Percentiles rank a stretch among this genome's conserved stretches.
These are phyloP conservation scores for Danielia oregonensis DNA, from an alignment of 805 yeast species.

Conservation along the genomic window DNA sequence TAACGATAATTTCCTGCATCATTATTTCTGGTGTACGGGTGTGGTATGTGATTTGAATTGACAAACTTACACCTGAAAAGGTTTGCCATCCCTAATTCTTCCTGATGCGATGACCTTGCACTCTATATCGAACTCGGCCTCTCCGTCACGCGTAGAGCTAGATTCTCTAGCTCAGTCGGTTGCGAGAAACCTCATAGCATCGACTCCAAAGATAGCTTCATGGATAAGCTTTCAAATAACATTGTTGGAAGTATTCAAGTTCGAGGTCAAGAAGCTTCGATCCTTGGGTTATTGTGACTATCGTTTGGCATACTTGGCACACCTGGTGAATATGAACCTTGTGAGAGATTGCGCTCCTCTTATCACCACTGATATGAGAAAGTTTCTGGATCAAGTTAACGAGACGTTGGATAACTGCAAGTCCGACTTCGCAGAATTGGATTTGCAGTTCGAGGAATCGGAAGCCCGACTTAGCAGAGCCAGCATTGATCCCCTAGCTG, in stretches of 20 bases:
- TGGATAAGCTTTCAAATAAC: constrained; percentile 8
- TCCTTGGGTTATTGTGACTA: constrained; percentile 34
- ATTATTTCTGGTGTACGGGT: too few relatives aligned
- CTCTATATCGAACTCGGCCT: not conserved
- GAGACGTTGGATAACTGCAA: not conserved
- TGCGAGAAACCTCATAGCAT: not conserved
- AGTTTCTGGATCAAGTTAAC: not conserved
- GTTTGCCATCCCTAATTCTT: too few relatives aligned
- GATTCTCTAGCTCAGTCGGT: not conserved
- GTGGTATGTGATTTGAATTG: too few relatives aligned
- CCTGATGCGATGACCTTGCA: not conserved
- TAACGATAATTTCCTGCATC: too few relatives aligned
- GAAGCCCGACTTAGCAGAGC: too few relatives aligned
- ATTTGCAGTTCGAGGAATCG: too few relatives aligned
- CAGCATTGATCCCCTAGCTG: not conserved
- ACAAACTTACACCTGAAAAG: too few relatives aligned
- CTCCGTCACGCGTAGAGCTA: not conserved
- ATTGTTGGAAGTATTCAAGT: constrained; percentile 32
- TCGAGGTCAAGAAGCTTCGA: constrained; percentile 26
- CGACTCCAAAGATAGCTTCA: not conserved
- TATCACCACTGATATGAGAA: not conserved
- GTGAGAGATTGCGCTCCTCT: not conserved
- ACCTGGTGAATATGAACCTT: constrained; percentile 3
- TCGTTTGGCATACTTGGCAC: constrained; percentile 32
- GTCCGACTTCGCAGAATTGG: not conserved